Evolutionary conservation across 2,329 filamentous ascomycete genomes (phyloP), one percentile per base, ranked within the genome.

Genomic region (Lecanosticta acicola): DNA sequence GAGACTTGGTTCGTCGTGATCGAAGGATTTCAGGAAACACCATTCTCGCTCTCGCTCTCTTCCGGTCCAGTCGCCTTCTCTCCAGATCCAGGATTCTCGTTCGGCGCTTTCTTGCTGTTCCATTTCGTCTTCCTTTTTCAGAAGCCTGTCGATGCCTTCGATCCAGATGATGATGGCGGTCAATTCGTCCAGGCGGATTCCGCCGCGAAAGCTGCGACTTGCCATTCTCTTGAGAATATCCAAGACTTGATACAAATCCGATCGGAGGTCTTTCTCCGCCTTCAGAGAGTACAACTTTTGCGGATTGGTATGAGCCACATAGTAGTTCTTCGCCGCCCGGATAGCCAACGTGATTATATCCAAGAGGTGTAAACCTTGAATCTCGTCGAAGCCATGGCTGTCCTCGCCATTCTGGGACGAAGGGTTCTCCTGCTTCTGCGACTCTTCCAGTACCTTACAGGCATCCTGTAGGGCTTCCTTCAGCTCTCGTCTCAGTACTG

Each of bases 281-380:
- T 87, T 90, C 68, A 97, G 94, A 20, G 84, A 73, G 60, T 93
- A 87, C 14, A 97, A 74, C 32, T 87, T 83, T 57, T 93, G 84
- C 1, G 90, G 88, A 43, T 90, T 78, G 60, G 94, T 86, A 64
- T 97, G 93, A 3, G 88, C 80, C 0, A 90, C 96, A 68, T 98
- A 97, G 70, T 97, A 98, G 59, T 94, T 84, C 69, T 94, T 95
- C 41, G 93, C 93, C 1, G 91, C 89, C 42, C 89, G 81, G 56
- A 98, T 97, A n/a, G 91, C 91, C 43, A 97, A 75, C 1, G 93
- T 98, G 63, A 93, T 85, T 43, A 94, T 83, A 64, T 97, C 91
- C 45, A 97, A 78, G 32, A 98, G 81, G 60, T 94, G 87, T 73
- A 97, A 81, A 14, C 91, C 93, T 65, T 95, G 87, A 17, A 94